A percentile compares a stretch with the other conserved stretches of the same genome.
Conservation (phyloP, 169 alveolate genomes). For the Toxoplasma gondii region DNA sequence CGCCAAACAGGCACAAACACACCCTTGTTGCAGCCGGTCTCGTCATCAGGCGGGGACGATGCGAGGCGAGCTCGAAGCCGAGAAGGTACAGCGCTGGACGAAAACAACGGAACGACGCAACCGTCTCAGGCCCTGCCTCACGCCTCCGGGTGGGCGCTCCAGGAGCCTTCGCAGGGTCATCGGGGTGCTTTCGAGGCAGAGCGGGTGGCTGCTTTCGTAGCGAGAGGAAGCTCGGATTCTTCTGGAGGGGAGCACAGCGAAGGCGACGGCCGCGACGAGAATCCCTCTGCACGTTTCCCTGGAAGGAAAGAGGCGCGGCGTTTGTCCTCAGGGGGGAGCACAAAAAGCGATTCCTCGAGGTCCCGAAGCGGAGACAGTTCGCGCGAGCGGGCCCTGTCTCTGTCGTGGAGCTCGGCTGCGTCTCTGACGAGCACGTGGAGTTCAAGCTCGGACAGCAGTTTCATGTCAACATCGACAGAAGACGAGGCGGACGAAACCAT, state of each 20-base stretch:
- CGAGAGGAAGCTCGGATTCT: not conserved
- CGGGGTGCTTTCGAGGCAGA: no score
- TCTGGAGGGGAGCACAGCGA: not conserved
- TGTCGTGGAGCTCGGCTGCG: not conserved
- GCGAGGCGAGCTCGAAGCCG: no score
- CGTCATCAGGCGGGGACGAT: no score
- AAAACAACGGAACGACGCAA: no score
- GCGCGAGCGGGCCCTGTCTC: not conserved
- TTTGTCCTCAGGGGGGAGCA: not conserved
- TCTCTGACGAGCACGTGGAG: not conserved
- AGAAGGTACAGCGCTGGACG: no score
- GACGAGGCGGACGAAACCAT: constrained; percentile 38
- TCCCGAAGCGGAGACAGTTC: not conserved
- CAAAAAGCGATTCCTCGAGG: not conserved
- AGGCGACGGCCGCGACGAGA: not conserved
- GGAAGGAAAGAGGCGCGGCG: not conserved
- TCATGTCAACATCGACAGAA: constrained; percentile 50
- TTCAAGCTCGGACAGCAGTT: constrained; percentile 49
- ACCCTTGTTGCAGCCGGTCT: no score
- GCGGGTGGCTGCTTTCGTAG: no score
- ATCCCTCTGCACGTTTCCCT: no score
- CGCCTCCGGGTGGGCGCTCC: no score
- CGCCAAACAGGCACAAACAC: no score
- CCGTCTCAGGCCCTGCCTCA: no score
- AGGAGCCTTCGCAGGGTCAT: no score